Conservation (phyloP, 2,329 filamentous ascomycete species). For the Fusarium sublunatum region DNA sequence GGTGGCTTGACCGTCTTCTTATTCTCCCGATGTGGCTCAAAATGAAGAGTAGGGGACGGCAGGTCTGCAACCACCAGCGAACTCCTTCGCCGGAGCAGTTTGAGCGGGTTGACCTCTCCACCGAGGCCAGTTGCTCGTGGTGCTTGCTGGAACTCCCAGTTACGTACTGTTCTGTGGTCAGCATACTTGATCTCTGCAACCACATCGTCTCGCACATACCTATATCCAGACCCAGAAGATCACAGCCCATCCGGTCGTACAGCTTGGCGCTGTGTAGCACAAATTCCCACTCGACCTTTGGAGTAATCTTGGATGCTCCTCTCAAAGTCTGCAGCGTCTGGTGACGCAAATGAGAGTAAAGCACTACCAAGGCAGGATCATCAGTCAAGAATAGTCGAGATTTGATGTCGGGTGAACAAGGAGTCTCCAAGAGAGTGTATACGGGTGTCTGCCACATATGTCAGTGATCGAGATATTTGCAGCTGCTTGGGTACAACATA, state of each 20-base stretch:
- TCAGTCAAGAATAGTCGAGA: conserved; percentile 87
- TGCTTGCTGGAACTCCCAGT: conserved; percentile 80
- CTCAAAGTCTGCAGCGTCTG: conserved; percentile 84
- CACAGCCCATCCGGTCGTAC: conserved; percentile 93
- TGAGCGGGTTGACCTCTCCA: conserved; percentile 71
- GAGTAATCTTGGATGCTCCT: conserved; percentile 84
- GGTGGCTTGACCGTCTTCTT: conserved; percentile 63
- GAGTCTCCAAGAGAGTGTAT: conserved; percentile 76
- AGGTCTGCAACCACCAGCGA: conserved; percentile 84
- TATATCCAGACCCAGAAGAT: conserved; percentile 86
- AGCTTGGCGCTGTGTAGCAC: conserved; percentile 85
- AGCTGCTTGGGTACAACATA: conserved; percentile 56
- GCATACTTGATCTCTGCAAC: neutral
- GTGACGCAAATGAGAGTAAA: conserved; percentile 87
- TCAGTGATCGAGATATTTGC: conserved; percentile 6
- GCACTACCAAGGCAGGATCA: conserved; percentile 86
- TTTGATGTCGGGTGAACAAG: conserved; percentile 74
- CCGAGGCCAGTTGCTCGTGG: conserved; percentile 54
- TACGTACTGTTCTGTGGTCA: conserved; percentile 66
- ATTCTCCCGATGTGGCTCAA: conserved; percentile 55
- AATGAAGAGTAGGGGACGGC: conserved; percentile 58
- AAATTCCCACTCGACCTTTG: conserved; percentile 87
- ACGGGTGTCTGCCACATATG: conserved; percentile 73
- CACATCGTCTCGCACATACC: conserved; percentile 60
- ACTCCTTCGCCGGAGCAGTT: conserved; percentile 75